Percentiles rank a stretch among this genome's conserved stretches.
Conservation (phyloP, 148 eudicot species). For the Rhododendron ovatum region DNA sequence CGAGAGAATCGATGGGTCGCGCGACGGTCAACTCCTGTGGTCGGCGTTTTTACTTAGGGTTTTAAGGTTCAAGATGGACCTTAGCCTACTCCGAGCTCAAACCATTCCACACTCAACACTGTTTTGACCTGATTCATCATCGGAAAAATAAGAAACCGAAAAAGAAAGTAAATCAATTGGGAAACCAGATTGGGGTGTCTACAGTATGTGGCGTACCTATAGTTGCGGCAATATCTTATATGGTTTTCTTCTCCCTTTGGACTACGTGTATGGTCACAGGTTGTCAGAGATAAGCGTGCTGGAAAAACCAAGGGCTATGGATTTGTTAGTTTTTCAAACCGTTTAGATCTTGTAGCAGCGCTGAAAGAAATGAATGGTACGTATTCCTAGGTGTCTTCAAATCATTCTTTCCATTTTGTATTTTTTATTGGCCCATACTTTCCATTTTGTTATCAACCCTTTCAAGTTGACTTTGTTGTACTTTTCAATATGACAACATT, state of each 20-base stretch:
- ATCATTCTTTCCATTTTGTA: background rate
- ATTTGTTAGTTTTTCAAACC: constrained; percentile 87
- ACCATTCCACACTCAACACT: too few relatives aligned
- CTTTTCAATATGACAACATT: background rate
- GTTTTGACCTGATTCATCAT: too few relatives aligned
- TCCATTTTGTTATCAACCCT: background rate
- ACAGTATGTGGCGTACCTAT: background rate
- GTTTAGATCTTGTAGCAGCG: constrained; percentile 69
- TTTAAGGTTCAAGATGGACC: too few relatives aligned
- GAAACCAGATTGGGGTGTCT: too few relatives aligned
- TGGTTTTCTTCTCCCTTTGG: background rate
- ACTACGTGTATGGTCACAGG: constrained; percentile 32
- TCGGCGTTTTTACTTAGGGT: too few relatives aligned
- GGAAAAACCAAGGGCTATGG: constrained; percentile 95
- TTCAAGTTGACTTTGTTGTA: background rate
- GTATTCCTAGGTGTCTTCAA: background rate
- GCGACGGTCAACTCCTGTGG: too few relatives aligned
- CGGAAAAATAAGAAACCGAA: too few relatives aligned
- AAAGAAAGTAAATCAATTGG: too few relatives aligned
- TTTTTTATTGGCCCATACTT: background rate
- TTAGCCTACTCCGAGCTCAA: too few relatives aligned
- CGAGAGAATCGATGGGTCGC: too few relatives aligned
- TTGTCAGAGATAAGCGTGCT: constrained; percentile 86
- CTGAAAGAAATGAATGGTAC: constrained; percentile 90
- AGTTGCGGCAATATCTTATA: background rate